These are phyloP conservation scores for Porogramme epimiltina DNA, from an alignment of 1,284 basidiomycete species.

Conservation along the genomic window DNA sequence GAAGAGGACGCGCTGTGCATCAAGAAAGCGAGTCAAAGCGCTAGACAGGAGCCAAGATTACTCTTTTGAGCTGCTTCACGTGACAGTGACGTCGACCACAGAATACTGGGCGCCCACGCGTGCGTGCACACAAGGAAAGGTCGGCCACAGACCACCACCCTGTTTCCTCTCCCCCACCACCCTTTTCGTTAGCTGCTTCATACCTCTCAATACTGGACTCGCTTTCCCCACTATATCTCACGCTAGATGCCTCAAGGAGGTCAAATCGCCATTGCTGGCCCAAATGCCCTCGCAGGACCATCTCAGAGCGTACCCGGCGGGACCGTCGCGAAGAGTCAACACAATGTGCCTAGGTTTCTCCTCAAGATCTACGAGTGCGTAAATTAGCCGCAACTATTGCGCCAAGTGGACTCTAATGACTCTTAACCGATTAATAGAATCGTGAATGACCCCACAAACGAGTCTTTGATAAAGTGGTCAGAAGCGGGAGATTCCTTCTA, in stretches of 20 bases:
- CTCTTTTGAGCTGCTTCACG: too few species aligned
- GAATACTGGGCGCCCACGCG: not conserved
- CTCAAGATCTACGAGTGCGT: slow-evolving; percentile 88
- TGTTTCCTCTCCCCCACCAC: too few species aligned
- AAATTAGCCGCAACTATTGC: not conserved
- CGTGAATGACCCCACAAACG: slow-evolving; percentile 84
- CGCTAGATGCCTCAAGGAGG: slow-evolving; percentile 35
- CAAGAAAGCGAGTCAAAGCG: too few species aligned
- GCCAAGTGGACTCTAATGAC: not conserved
- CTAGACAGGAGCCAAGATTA: too few species aligned
- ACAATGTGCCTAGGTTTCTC: slow-evolving; percentile 81
- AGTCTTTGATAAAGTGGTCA: slow-evolving; percentile 88
- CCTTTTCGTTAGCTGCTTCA: too few species aligned
- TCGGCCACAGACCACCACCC: too few species aligned
- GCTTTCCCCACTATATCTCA: too few species aligned
- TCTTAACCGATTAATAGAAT: slow-evolving; percentile 58
- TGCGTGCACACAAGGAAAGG: too few species aligned
- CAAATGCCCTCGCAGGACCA: slow-evolving; percentile 39
- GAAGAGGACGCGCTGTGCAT: too few species aligned
- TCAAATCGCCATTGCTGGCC: slow-evolving; percentile 55
- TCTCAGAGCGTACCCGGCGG: slow-evolving; percentile 31
- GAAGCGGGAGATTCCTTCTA: slow-evolving; percentile 79
- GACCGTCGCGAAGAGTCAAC: slow-evolving; percentile 50
- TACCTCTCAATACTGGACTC: too few species aligned
- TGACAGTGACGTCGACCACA: not conserved